Percentiles rank a stretch among this genome's conserved stretches.
Evolutionary conservation across 768 basidiomycete species (phyloP).

Genomic region (Lactarius pseudohatsudake): DNA sequence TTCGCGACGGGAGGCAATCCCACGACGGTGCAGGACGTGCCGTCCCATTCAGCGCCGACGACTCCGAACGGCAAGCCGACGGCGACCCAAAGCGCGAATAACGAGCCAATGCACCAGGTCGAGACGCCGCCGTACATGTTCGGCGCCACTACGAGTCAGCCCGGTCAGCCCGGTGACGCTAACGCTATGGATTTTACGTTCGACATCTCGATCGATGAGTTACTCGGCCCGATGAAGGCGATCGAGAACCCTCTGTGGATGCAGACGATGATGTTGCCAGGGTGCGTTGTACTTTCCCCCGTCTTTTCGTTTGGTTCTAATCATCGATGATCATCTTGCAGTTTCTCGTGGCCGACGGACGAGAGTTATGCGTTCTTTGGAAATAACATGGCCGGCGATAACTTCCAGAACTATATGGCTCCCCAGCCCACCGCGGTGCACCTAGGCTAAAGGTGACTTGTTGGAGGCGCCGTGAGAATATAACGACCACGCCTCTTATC

Average conservation of each 20-base stretch:
- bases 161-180: background rate
- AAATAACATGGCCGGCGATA: background rate
- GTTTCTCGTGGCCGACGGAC: slow-evolving; percentile 27
- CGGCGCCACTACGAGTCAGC: background rate
- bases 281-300: slow-evolving; percentile 41
- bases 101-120: slow-evolving; percentile 4
- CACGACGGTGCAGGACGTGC: background rate
- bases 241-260: slow-evolving; percentile 73
- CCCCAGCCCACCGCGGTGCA: slow-evolving; percentile 6
- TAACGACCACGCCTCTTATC: background rate
- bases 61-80: background rate
- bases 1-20: background rate
- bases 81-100: background rate
- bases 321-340: slow-evolving; percentile 2
- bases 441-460: background rate
- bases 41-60: background rate
- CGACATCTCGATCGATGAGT: slow-evolving; percentile 40
- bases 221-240: slow-evolving; percentile 70
- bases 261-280: slow-evolving; percentile 85
- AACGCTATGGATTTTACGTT: slow-evolving; percentile 25
- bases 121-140: slow-evolving; percentile 17
- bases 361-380: background rate
- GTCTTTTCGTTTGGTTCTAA: background rate
- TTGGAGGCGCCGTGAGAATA: background rate
- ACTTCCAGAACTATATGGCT: slow-evolving; percentile 2